These are phyloP conservation scores for Suhomyces prunicola DNA, from an alignment of 805 yeast species.

Conservation along the genomic window DNA sequence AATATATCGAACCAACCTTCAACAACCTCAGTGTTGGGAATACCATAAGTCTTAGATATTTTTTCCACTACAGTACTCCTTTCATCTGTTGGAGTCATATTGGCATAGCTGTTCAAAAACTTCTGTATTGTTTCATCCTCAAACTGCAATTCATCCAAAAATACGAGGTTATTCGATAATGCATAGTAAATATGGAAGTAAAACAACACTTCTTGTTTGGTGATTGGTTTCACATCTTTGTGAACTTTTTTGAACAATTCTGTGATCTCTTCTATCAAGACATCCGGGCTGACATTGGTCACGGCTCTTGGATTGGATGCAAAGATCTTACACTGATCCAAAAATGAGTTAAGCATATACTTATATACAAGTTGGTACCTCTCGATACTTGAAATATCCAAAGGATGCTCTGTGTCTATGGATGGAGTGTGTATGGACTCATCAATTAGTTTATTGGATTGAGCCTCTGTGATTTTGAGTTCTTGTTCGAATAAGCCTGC, in stretches of 20 bases:
- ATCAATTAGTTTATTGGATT: conserved; percentile 11
- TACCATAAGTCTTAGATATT: conserved; percentile 12
- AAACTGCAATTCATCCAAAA: conserved; percentile 26
- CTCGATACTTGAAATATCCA: conserved; percentile 12
- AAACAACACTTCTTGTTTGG: conserved; percentile 24
- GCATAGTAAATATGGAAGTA: conserved; percentile 27
- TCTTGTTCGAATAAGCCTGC: conserved; percentile 22
- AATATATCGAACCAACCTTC: conserved; percentile 31
- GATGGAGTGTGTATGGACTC: conserved; percentile 14
- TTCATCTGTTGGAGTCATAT: conserved; percentile 14
- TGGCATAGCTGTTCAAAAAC: conserved; percentile 16
- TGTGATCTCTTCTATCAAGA: conserved; percentile 18
- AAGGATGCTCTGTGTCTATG: conserved; percentile 19
- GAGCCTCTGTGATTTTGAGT: conserved; percentile 19
- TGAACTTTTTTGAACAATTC: conserved; percentile 18
- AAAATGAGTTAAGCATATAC: conserved; percentile 23
- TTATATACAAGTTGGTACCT: conserved; percentile 15
- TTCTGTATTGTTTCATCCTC: conserved; percentile 22
- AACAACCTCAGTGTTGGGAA: conserved; percentile 13
- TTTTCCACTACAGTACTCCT: conserved; percentile 3
- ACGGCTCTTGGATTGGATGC: conserved; percentile 4
- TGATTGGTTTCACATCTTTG: conserved; percentile 18
- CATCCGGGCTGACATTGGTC: conserved; percentile 15
- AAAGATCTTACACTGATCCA: conserved; percentile 21
- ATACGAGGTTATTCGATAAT: conserved; percentile 23